These are phyloP conservation scores for Blastobotrys elegans DNA, from an alignment of 1,139 yeast genomes.

Conservation along the genomic window DNA sequence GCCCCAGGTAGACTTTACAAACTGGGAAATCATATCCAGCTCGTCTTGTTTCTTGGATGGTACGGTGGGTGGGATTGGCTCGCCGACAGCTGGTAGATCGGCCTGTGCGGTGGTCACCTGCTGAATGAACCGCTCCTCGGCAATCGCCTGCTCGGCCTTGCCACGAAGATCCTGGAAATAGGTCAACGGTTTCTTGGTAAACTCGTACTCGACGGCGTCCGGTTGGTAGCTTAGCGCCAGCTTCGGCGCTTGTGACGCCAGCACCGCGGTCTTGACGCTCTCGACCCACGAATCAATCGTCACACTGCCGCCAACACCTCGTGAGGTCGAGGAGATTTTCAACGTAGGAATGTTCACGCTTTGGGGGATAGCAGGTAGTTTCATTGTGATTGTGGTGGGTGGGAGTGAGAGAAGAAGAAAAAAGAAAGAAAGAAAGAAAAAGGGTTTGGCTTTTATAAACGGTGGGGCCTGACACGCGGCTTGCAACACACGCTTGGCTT, in stretches of 20 bases:
- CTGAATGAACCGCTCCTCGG: slow-evolving; percentile 6
- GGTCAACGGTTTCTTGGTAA: neutral
- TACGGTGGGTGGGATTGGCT: neutral
- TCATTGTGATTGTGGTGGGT: neutral
- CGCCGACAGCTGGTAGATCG: slow-evolving; percentile 4
- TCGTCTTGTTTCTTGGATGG: neutral
- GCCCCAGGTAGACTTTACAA: slow-evolving; percentile 1
- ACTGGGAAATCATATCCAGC: neutral
- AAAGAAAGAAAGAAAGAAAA: neutral
- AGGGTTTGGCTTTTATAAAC: neutral
- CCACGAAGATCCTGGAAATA: neutral
- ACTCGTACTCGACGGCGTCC: neutral
- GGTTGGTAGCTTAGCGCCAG: slow-evolving; percentile 10
- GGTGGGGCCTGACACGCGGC: too few species aligned
- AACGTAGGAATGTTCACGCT: neutral
- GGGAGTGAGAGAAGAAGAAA: neutral
- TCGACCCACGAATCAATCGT: slow-evolving; percentile 1
- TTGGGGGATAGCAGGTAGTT: neutral
- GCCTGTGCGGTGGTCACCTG: neutral
- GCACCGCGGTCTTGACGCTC: neutral
- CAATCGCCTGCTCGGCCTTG: neutral
- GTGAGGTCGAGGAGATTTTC: neutral
- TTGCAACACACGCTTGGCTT: too few species aligned
- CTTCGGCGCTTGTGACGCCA: slow-evolving; percentile 2
- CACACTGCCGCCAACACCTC: neutral